These are phyloP conservation scores for Microsporum ferrugineum DNA, from an alignment of 2,329 filamentous ascomycete species.

Conservation along the genomic window DNA sequence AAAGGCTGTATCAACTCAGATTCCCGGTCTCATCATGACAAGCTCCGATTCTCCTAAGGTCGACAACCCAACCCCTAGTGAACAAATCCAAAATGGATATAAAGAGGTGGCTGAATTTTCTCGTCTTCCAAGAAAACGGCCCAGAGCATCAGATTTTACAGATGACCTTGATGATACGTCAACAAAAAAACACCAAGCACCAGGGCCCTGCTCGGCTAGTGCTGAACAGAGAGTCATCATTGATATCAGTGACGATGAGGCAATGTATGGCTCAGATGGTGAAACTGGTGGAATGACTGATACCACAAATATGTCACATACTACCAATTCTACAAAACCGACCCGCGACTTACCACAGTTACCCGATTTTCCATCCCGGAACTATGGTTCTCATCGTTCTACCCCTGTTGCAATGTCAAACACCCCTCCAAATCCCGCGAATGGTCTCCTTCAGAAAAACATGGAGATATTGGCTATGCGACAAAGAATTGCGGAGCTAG, in stretches of 20 bases:
- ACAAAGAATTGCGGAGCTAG: constrained; percentile 40
- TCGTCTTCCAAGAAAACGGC: constrained; percentile 41
- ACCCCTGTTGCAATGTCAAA: constrained; percentile 24
- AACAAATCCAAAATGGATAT: background rate
- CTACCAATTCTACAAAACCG: constrained; percentile 15
- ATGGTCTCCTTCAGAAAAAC: constrained; percentile 38
- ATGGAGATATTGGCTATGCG: constrained; percentile 39
- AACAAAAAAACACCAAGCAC: constrained; percentile 52
- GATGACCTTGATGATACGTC: constrained; percentile 41
- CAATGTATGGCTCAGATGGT: constrained; percentile 14
- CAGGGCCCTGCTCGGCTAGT: constrained; percentile 31
- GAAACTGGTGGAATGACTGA: background rate
- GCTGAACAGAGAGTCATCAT: constrained; percentile 61
- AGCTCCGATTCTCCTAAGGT: constrained; percentile 7
- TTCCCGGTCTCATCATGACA: constrained; percentile 45
- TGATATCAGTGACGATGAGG: constrained; percentile 67
- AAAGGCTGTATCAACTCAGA: constrained; percentile 25
- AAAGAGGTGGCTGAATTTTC: constrained; percentile 6
- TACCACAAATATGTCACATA: constrained; percentile 19
- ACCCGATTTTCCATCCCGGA: constrained; percentile 35
- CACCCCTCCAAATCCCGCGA: constrained; percentile 31
- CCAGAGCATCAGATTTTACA: constrained; percentile 56
- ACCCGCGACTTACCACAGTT: constrained; percentile 27
- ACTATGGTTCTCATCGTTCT: constrained; percentile 33
- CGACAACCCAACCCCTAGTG: background rate